phyloP scores from a whole-genome alignment of 805 yeast genomes.

The Isabelozyma pseudorhagii region DNA sequence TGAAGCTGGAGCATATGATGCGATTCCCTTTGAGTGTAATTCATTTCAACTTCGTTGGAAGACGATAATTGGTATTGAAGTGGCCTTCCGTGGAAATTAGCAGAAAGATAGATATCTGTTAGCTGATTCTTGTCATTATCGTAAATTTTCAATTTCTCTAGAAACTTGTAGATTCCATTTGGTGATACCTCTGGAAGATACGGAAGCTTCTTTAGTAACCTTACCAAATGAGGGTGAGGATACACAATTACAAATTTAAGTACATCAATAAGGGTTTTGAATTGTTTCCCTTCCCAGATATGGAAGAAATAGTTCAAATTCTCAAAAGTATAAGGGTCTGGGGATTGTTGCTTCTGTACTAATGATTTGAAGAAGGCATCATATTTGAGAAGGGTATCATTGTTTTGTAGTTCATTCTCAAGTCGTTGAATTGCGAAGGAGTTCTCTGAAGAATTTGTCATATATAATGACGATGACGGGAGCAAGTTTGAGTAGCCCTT shows the following conservation, averaged over 20 bases:
- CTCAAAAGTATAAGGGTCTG: slow-evolving; percentile 6
- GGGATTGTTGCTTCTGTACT: not conserved
- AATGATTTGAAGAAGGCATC: slow-evolving; percentile 1
- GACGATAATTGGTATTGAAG: slow-evolving; percentile 11
- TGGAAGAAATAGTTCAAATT: slow-evolving; percentile 23
- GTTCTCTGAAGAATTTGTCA: slow-evolving; percentile 18
- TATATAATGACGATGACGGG: slow-evolving; percentile 16
- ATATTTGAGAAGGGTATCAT: not conserved
- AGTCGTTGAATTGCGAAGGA: not conserved
- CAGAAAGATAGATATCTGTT: slow-evolving; percentile 27
- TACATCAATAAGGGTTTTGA: slow-evolving; percentile 19
- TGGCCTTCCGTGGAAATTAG: slow-evolving; percentile 20
- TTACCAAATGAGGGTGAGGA: slow-evolving; percentile 23
- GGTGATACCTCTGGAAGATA: slow-evolving; percentile 4
- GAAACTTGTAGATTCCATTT: slow-evolving; percentile 7
- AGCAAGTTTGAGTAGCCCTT: slow-evolving; percentile 24
- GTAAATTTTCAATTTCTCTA: slow-evolving; percentile 19
- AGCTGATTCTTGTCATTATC: slow-evolving; percentile 15
- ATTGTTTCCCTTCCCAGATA: slow-evolving; percentile 30
- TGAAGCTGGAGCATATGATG: not conserved
- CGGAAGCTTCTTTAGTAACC: not conserved
- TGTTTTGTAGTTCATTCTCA: not conserved
- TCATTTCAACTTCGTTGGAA: not conserved
- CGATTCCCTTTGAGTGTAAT: not conserved
- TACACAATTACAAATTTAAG: slow-evolving; percentile 27